Evolutionary conservation across 805 yeast species (phyloP).

Genomic region (Hanseniaspora nectarophila): DNA sequence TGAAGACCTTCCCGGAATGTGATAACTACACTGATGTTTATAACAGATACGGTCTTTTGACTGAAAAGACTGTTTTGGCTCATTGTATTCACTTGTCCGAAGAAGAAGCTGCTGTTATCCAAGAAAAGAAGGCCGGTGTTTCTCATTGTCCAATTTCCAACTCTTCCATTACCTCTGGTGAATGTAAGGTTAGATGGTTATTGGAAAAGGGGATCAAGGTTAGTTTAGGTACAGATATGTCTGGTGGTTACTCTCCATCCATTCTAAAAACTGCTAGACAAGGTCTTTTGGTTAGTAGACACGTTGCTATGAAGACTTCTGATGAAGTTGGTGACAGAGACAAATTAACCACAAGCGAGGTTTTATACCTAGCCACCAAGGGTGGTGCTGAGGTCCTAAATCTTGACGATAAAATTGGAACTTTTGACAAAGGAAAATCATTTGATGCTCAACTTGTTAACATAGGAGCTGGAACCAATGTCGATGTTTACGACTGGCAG

Average conservation of each 20-base stretch:
- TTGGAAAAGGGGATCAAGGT: constrained; percentile 59
- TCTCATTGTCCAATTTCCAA: constrained; percentile 92
- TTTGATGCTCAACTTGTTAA: constrained; percentile 79
- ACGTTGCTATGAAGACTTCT: constrained; percentile 47
- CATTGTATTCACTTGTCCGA: constrained; percentile 72
- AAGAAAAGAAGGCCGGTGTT: constrained; percentile 49
- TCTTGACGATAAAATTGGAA: constrained; percentile 47
- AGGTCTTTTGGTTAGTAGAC: constrained; percentile 60
- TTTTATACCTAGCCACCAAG: constrained; percentile 65
- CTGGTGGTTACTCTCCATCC: constrained; percentile 64
- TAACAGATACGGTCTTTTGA: constrained; percentile 47
- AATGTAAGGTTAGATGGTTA: constrained; percentile 65
- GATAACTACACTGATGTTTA: constrained; percentile 67
- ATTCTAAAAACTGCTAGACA: constrained; percentile 56
- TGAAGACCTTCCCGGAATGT: constrained; percentile 58
- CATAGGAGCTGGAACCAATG: constrained; percentile 42
- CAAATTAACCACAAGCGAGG: constrained; percentile 57
- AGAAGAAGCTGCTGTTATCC: constrained; percentile 50
- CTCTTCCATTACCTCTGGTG: constrained; percentile 79
- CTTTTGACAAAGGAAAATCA: constrained; percentile 62
- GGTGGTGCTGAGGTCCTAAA: constrained; percentile 80
- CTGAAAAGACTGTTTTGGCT: constrained; percentile 63
- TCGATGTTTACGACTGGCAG: constrained; percentile 72
- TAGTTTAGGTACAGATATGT: constrained; percentile 67
- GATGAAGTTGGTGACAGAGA: constrained; percentile 14